These are phyloP conservation scores for Hanseniaspora gamundiae DNA, from an alignment of 1,139 yeast genomes.

Conservation along the genomic window DNA sequence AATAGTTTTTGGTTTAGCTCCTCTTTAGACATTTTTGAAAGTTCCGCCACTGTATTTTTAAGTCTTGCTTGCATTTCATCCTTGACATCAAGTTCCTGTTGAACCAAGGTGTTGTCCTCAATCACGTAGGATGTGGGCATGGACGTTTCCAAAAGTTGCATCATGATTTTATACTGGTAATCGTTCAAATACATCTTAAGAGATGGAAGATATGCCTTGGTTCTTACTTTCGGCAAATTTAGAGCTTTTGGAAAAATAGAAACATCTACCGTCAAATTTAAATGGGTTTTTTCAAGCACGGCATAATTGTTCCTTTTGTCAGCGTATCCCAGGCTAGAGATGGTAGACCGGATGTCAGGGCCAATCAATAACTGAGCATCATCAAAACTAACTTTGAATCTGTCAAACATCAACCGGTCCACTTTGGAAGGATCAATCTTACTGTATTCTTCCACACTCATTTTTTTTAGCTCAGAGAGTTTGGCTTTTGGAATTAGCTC, in stretches of 20 bases:
- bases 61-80: conserved; percentile 14
- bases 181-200: conserved; percentile 69
- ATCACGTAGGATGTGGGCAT: conserved; percentile 39
- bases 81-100: conserved; percentile 6
- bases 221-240: conserved; percentile 56
- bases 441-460: conserved; percentile 50
- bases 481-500: conserved; percentile 65
- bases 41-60: conserved; percentile 10
- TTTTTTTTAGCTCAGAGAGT: conserved; percentile 58
- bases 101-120: conserved; percentile 4
- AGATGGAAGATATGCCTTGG: conserved; percentile 73
- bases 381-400: conserved; percentile 60
- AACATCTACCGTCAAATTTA: conserved; percentile 62
- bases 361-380: conserved; percentile 89
- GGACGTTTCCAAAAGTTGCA: conserved; percentile 61
- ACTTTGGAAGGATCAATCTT: conserved; percentile 49
- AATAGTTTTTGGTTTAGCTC: conserved; percentile 45
- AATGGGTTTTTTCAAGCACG: conserved; percentile 64
- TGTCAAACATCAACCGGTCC: conserved; percentile 79
- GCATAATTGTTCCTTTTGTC: conserved; percentile 26
- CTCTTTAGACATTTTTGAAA: conserved; percentile 14
- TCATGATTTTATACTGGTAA: conserved; percentile 75
- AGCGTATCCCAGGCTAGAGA: conserved; percentile 50
- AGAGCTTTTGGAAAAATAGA: conserved; percentile 77
- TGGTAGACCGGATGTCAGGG: conserved; percentile 63